Evolutionary conservation across 164 flowering plant genomes (phyloP), one percentile per base, ranked within the genome.

Genomic region (Vitis amurensis): DNA sequence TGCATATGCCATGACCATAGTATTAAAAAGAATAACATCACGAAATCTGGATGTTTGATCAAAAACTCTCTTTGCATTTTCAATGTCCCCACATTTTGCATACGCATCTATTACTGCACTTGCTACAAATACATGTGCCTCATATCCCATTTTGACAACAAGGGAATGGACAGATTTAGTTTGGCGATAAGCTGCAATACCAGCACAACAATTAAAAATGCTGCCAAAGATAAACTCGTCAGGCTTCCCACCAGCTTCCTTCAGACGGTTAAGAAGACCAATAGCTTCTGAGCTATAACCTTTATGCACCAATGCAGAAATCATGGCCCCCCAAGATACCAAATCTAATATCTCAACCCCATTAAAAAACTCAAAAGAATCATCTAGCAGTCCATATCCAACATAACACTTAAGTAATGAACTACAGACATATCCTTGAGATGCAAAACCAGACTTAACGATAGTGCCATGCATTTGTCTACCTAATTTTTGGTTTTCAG

Each of bases 81-180:
- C 63, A 50, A 88, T 77, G 67, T 86, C 87, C 69, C 89, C 89
- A 52, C 82, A 84, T 69, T 88, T 88, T 53, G 89, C 87, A 67
- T 86, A 84, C 57, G 87, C 84, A 75, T 86, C 89, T 52, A 88
- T 75, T 48, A 78, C 64, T 30, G 89, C 83, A 73, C 85, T 88
- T 12, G 76, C 77, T 52, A 86, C 81, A 68, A 70, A 79, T 2
- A 60, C 64, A 51, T 81, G 69, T 23, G 48, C 53, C 55, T 77
- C 86, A 64, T 71, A 81, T 55, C 89, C 89, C 23, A 63, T 67
- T 75, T 84, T 86, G 27, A 71, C 69, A n/a, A 75, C 76, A 47
- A 78, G 63, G 14, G 82, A 72, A 80, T 88, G 87, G 48, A 81
- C 69, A 62, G 73, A 74, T 64, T 69, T 83, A 55, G 82, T 81